Evolutionary conservation across 2,329 filamentous ascomycete species (phyloP), one percentile per base, ranked within the genome.

Genomic region (Coniochaeta hoffmannii): DNA sequence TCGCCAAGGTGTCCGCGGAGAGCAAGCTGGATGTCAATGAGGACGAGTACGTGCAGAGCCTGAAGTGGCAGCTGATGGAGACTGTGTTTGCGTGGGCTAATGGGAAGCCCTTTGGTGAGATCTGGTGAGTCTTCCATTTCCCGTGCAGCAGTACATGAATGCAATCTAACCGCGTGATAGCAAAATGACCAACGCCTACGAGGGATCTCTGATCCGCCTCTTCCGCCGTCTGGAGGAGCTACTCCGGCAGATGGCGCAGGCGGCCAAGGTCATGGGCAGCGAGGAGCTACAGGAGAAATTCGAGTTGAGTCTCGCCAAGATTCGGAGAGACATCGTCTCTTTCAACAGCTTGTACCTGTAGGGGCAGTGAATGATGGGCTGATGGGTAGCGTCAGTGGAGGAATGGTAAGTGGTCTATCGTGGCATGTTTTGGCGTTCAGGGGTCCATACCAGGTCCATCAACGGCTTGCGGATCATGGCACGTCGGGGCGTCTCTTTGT

Each of bases 151-250:
- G 8, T 6, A 53, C 19, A 53, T 3, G 24, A 26, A 31, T n/a
- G n/a, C 17, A 2, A 51, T 51, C 46, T 30, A 54, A 31, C 53
- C 55, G 61, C 52, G 61, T 53, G 53, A n/a, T 61, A 65, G 93
- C 74, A 96, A 96, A 90, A 97, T 99, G 92, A 97, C 94, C 28
- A 93, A 97, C 65, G 90, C 93, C 28, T 99, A 97, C 72, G 94
- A 99, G 75, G 94, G 94, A 58, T 97, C 90, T 57, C 77, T 99
- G 58, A 97, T 99, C 64, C 90, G 94, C 51, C 85, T 97, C 36
- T 99, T 99, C 83, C 88, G 94, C 55, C 89, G 94, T 19, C 79
- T 99, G 31, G 94, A 99, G 72, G 94, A 99, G 73, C 79, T 97
- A 56, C 78, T 99, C 34, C 84, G 94, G 62, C 94, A 99, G 72